A percentile compares a stretch with the other conserved stretches of the same genome.
phyloP scores from a whole-genome alignment of 2,329 filamentous ascomycete species.

The Fusarium sp. region DNA sequence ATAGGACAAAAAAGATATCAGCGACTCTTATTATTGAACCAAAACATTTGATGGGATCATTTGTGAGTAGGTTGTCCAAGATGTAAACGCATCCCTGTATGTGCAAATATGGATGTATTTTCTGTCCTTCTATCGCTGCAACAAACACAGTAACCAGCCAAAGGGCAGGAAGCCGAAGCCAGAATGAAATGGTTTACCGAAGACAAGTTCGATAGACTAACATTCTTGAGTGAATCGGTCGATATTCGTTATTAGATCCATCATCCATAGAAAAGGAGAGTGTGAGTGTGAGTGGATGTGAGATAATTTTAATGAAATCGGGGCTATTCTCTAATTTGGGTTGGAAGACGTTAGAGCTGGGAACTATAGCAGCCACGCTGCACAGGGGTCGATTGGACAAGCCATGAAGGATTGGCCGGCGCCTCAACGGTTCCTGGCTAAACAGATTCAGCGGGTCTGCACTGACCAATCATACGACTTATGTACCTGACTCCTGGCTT shows the following conservation, averaged over 20 bases:
- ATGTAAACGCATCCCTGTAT: slow-evolving; percentile 4
- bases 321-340: not conserved
- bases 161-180: not conserved
- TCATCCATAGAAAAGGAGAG: slow-evolving; percentile 16
- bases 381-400: slow-evolving; percentile 1
- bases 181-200: not conserved
- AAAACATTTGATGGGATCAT: not conserved
- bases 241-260: not conserved
- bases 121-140: not conserved
- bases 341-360: slow-evolving; percentile 15
- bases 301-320: slow-evolving; percentile 32
- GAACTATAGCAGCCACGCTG: slow-evolving; percentile 13
- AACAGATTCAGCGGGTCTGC: slow-evolving; percentile 15
- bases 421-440: slow-evolving; percentile 41
- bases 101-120: not conserved
- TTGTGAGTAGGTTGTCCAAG: not conserved
- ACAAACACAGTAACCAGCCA: not conserved
- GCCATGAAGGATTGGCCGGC: slow-evolving; percentile 24
- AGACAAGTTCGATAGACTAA: not conserved
- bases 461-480: slow-evolving; percentile 29
- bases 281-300: not conserved
- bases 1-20: not conserved
- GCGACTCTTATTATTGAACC: not conserved
- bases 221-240: not conserved
- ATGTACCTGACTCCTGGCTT: slow-evolving; percentile 39